Evolutionary conservation across 495 filamentous ascomycete genomes (phyloP).

Genomic region (Clavariopsis aquatica): DNA sequence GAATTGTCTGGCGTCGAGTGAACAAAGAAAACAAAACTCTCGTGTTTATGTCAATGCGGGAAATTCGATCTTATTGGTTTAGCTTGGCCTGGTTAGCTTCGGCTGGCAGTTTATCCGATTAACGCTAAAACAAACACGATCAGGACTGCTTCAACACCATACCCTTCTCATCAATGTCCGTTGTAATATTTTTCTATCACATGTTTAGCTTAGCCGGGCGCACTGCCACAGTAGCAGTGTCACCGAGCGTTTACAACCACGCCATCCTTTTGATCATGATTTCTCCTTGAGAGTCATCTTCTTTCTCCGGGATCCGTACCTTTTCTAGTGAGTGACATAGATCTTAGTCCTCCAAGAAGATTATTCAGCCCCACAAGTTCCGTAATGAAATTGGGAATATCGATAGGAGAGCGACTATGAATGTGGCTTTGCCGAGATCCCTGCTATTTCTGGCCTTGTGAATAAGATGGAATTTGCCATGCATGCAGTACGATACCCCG

Average conservation of each 20-base stretch:
- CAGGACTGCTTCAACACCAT: too few species aligned
- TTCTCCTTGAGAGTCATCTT: too few species aligned
- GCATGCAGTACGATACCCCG: not conserved
- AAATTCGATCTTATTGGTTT: too few species aligned
- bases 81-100: not conserved
- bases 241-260: slow-evolving; percentile 11
- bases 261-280: too few species aligned
- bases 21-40: slow-evolving; percentile 15
- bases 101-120: not conserved
- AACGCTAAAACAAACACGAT: too few species aligned
- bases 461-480: slow-evolving; percentile 1
- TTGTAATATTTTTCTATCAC: too few species aligned
- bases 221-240: slow-evolving; percentile 9
- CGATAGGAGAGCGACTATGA: not conserved
- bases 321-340: too few species aligned
- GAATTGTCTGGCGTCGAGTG: not conserved
- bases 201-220: too few species aligned
- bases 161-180: too few species aligned
- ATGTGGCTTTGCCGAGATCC: not conserved
- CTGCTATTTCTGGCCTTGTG: slow-evolving; percentile 14
- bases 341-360: too few species aligned
- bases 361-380: not conserved
- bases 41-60: slow-evolving; percentile 13
- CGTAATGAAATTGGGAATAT: slow-evolving; percentile 20
- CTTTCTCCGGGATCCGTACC: too few species aligned